Conservation (phyloP, 331 rosid genomes). For the Malus hybrid region DNA sequence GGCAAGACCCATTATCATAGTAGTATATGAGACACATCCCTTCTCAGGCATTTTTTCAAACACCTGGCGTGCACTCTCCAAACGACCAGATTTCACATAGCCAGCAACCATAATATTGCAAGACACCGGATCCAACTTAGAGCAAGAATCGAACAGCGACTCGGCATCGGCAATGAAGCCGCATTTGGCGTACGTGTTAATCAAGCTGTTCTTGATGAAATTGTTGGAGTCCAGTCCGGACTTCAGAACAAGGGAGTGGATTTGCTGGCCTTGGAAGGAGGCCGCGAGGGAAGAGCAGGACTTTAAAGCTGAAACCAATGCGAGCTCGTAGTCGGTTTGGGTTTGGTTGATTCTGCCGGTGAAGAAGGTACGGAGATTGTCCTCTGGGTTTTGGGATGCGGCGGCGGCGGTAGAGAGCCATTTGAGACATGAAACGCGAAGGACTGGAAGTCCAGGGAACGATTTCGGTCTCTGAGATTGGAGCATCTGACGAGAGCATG, state of each 20-base stretch:
- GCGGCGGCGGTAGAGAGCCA: constrained; percentile 37
- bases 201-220: constrained; percentile 60
- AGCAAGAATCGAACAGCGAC: constrained; percentile 36
- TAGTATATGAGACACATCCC: constrained; percentile 66
- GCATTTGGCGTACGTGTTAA: constrained; percentile 66
- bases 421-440: constrained; percentile 25
- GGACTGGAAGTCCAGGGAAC: constrained; percentile 9
- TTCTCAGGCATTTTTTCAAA: constrained; percentile 60
- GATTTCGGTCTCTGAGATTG: constrained; percentile 29
- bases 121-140: constrained; percentile 52
- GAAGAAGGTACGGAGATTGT: constrained; percentile 40
- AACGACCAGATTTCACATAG: constrained; percentile 46
- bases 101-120: constrained; percentile 79
- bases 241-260: constrained; percentile 56
- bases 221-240: constrained; percentile 54
- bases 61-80: constrained; percentile 53
- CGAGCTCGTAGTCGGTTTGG: constrained; percentile 37
- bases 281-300: constrained; percentile 49
- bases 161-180: constrained; percentile 41
- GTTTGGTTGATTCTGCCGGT: constrained; percentile 23
- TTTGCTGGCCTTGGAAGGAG: constrained; percentile 51
- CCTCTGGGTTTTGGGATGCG: constrained; percentile 24
- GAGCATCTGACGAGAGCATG: constrained; percentile 31
- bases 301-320: constrained; percentile 58
- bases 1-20: constrained; percentile 82